Base-by-base conservation (phyloP, 257 asterid species). In the Solanum sparsipilum region DNA sequence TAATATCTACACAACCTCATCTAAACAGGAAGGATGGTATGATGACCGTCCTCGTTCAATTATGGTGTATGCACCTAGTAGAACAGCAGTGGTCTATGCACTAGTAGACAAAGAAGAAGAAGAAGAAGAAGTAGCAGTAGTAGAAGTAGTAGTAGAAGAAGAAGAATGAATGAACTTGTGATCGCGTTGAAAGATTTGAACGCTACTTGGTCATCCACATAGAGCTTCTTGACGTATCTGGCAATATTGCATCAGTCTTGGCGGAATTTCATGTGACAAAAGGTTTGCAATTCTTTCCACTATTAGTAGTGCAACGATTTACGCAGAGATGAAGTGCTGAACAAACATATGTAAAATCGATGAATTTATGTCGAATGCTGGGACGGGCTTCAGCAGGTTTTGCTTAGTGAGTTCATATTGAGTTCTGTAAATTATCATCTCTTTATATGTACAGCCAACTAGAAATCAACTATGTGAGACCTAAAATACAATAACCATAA, bases 71-170 rank as follows among this genome's bases (percentile, higher is more conserved):
- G 94, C 99, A 79, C 99, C 99, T 72, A 92, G 94, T 78, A 95
- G 99, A 87, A 96, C 99, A 7, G 99, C 96, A 63, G 98, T 93
- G 70, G 98, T 96, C 46, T 97, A 95, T 87, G 98, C 96, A 32
- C 93, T 90, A 83, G 89, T 87, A 75, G 92, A 92, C 84, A 93
- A 91, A 76, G 93, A 93, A 65, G 85, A 12, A 46, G 58, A 4
- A n/a, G n/a, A n/a, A n/a, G n/a, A n/a, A n/a, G n/a, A n/a, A n/a
- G n/a, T n/a, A 12, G 56, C 87, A 86, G 89, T 68, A 79, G 92
- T 90, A 74, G 93, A 90, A 75, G 94, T 90, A 70, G 86, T 73
- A 83, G 87, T 6, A 35, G 38, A 1, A 36, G 36, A 82, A 70
- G 92, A 79, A n/a, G 90, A 72, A 81, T 88, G 87, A 84, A 48